These are phyloP conservation scores for Rhodamnia rubescens DNA, from an alignment of 345 rosid genomes.

Conservation along the genomic window DNA sequence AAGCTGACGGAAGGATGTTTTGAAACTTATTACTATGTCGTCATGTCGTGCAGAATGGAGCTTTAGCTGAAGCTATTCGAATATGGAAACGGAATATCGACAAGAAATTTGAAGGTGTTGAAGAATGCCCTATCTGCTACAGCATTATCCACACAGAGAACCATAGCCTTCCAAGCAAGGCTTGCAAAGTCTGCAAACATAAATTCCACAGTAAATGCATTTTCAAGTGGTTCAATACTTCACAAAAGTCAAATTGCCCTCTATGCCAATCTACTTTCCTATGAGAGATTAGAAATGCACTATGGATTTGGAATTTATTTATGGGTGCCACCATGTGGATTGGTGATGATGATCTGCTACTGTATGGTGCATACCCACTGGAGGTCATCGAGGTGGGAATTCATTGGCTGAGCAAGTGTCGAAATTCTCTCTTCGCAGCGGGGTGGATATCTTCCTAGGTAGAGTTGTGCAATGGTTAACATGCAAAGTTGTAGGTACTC, in stretches of 20 bases:
- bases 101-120: conserved; percentile 95
- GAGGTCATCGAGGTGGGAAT: not conserved
- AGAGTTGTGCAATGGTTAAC: not conserved
- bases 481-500: not conserved
- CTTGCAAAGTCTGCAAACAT: conserved; percentile 92
- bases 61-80: conserved; percentile 83
- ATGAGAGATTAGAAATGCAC: not conserved
- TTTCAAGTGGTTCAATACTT: conserved; percentile 91
- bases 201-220: conserved; percentile 89
- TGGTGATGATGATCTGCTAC: not conserved
- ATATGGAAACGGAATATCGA: conserved; percentile 92
- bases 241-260: conserved; percentile 86
- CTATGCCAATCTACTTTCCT: conserved; percentile 92
- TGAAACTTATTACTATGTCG: not conserved
- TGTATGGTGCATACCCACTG: not conserved
- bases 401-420: not conserved
- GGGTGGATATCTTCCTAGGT: not conserved
- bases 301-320: not conserved
- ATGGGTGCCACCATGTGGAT: not conserved
- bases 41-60: conserved; percentile 66
- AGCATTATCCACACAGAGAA: conserved; percentile 86
- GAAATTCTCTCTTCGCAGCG: not conserved
- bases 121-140: conserved; percentile 98
- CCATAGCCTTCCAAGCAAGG: conserved; percentile 90
- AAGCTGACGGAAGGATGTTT: not conserved